Evolutionary conservation across 208 protist species (phyloP).

Genomic region (Trypanosoma avium): DNA sequence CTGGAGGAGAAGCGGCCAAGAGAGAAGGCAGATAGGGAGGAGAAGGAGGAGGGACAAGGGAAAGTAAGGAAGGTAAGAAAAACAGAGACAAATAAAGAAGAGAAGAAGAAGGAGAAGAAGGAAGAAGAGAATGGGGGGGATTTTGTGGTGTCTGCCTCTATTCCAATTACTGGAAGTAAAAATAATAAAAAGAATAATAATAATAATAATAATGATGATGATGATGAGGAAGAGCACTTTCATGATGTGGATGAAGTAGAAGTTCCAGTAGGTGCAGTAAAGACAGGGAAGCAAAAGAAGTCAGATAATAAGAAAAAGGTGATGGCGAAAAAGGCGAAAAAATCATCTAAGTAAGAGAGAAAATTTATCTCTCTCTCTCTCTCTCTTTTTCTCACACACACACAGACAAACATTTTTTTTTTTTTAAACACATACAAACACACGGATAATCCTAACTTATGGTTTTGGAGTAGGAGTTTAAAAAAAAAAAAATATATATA

Average conservation of each 20-base stretch:
- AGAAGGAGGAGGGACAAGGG: constrained; percentile 4
- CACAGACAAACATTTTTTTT: not conserved
- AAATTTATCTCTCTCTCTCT: not conserved
- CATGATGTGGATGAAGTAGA: constrained; percentile 52
- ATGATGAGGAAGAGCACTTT: constrained; percentile 77
- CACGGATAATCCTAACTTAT: too few species aligned
- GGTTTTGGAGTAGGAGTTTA: too few species aligned
- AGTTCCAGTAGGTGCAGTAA: constrained; percentile 6
- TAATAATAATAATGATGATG: constrained; percentile 37
- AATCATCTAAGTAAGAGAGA: constrained; percentile 14
- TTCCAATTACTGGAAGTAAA: constrained; percentile 16
- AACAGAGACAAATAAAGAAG: constrained; percentile 8
- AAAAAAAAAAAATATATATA: not conserved
- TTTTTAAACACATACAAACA: too few species aligned
- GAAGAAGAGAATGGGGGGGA: constrained; percentile 3
- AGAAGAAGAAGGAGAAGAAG: constrained; percentile 19
- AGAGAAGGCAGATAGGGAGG: constrained; percentile 14
- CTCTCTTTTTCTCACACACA: constrained; percentile 10
- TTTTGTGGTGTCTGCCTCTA: constrained; percentile 1
- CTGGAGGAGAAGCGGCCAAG: constrained; percentile 39
- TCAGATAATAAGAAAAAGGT: not conserved
- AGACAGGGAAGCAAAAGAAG: not conserved
- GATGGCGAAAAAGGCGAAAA: constrained; percentile 29
- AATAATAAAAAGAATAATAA: not conserved
- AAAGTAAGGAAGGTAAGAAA: constrained; percentile 19